Evolutionary conservation across 1,284 basidiomycete species (phyloP).

Genomic region (Xerocomus amazonicus): DNA sequence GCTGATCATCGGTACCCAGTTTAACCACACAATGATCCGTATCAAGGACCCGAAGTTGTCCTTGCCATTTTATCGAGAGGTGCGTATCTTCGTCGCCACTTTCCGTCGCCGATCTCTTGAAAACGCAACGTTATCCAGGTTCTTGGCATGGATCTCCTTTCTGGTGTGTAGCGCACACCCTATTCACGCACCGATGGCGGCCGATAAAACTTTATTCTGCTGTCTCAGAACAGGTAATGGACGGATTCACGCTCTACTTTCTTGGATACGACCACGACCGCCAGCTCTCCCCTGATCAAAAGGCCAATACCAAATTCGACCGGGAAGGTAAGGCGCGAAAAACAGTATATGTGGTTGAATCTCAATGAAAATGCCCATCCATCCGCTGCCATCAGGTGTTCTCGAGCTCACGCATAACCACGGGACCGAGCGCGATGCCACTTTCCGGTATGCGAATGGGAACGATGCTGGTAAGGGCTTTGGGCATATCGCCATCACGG

Average conservation of each 20-base stretch:
- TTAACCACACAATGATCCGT: constrained; percentile 90
- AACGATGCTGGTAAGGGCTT: constrained; percentile 84
- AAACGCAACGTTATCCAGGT: constrained; percentile 37
- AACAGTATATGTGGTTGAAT: no score
- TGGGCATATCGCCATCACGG: constrained; percentile 85
- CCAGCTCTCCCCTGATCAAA: constrained; percentile 48
- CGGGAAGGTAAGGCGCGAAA: constrained; percentile 55
- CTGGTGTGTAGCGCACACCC: constrained; percentile 40
- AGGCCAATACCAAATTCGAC: constrained; percentile 43
- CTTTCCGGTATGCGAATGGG: constrained; percentile 78
- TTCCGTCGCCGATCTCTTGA: constrained; percentile 1
- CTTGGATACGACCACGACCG: constrained; percentile 65
- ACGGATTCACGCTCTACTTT: constrained; percentile 78
- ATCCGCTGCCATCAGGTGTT: constrained; percentile 45
- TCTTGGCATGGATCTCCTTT: constrained; percentile 86
- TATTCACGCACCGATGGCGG: neutral
- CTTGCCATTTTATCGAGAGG: constrained; percentile 72
- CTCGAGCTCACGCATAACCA: constrained; percentile 90
- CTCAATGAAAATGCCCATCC: neutral
- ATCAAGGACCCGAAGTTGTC: constrained; percentile 86
- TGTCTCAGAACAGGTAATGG: constrained; percentile 44
- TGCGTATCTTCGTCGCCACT: constrained; percentile 23
- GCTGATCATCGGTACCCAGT: constrained; percentile 39
- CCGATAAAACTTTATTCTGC: neutral
- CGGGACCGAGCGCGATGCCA: constrained; percentile 78